A percentile compares a stretch with the other conserved stretches of the same genome.
These are phyloP conservation scores for Ophiostoma pallidulum DNA, from an alignment of 2,329 filamentous ascomycete genomes.

Conservation along the genomic window DNA sequence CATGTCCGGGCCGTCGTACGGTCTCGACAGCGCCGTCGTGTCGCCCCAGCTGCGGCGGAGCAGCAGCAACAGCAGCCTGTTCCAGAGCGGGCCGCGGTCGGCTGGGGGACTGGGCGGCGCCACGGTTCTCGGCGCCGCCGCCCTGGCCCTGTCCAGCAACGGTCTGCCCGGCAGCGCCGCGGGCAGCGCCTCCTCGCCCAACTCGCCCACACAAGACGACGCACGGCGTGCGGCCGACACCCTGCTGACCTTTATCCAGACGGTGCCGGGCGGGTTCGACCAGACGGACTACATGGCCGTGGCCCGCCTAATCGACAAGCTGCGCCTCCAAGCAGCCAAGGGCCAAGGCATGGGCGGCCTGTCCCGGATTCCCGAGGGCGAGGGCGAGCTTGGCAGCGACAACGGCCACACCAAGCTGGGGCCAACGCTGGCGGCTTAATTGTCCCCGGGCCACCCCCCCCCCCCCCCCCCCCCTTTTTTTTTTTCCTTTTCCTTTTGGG, in stretches of 20 bases:
- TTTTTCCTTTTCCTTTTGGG: conserved; percentile 3
- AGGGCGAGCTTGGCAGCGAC: conserved; percentile 38
- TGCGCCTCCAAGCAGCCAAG: conserved; percentile 49
- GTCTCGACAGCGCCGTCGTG: conserved; percentile 28
- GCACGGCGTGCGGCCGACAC: conserved; percentile 73
- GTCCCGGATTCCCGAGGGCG: conserved; percentile 48
- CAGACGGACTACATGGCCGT: conserved; percentile 69
- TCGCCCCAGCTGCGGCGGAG: conserved; percentile 40
- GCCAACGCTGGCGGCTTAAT: conserved; percentile 23
- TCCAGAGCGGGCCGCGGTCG: conserved; percentile 19
- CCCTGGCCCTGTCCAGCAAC: not conserved
- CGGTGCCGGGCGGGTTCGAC: conserved; percentile 57
- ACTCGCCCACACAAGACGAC: conserved; percentile 73
- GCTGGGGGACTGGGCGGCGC: conserved; percentile 19
- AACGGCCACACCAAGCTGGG: conserved; percentile 28
- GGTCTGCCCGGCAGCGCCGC: conserved; percentile 2
- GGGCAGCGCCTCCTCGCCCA: conserved; percentile 39
- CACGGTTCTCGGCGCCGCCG: conserved; percentile 5
- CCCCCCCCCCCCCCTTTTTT: too few relatives aligned
- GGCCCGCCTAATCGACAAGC: conserved; percentile 75
- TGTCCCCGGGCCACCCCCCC: too few relatives aligned
- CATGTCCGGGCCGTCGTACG: conserved; percentile 31
- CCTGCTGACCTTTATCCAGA: conserved; percentile 71
- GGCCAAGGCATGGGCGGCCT: conserved; percentile 37
- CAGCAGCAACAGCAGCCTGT: conserved; percentile 41